Percentiles rank a stretch among this genome's conserved stretches.
These are phyloP conservation scores for Arthrinium phaeospermum DNA, from an alignment of 2,329 filamentous ascomycete genomes.

Conservation along the genomic window DNA sequence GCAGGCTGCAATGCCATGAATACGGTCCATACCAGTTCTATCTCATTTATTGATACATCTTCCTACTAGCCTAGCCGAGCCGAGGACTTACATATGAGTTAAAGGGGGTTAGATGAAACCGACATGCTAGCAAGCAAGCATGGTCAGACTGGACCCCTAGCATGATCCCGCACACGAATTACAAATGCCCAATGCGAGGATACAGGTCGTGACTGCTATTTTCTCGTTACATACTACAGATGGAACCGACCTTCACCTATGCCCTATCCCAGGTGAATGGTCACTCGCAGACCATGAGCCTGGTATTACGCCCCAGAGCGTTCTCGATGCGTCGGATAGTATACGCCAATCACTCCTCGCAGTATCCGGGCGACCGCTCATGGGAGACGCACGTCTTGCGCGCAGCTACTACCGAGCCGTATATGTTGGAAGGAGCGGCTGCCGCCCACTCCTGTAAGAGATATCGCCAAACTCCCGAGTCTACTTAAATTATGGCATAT, in stretches of 20 bases:
- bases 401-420: background rate
- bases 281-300: background rate
- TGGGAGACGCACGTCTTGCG: background rate
- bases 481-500: background rate
- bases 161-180: no score
- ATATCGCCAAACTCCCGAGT: background rate
- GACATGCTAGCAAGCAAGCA: background rate
- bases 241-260: background rate
- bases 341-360: background rate
- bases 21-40: background rate
- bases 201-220: no score
- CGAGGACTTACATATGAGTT: background rate
- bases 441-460: background rate
- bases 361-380: background rate
- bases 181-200: no score
- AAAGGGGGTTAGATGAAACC: background rate
- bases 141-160: no score
- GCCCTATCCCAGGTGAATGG: background rate
- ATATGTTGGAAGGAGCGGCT: background rate
- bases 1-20: background rate
- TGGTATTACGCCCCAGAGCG: background rate
- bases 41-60: background rate
- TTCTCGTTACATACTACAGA: no score
- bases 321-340: background rate
- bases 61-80: background rate